These are phyloP conservation scores for Climacium dendroides DNA, from an alignment of 225 moss, liverwort and hornwort species.

Conservation along the genomic window DNA sequence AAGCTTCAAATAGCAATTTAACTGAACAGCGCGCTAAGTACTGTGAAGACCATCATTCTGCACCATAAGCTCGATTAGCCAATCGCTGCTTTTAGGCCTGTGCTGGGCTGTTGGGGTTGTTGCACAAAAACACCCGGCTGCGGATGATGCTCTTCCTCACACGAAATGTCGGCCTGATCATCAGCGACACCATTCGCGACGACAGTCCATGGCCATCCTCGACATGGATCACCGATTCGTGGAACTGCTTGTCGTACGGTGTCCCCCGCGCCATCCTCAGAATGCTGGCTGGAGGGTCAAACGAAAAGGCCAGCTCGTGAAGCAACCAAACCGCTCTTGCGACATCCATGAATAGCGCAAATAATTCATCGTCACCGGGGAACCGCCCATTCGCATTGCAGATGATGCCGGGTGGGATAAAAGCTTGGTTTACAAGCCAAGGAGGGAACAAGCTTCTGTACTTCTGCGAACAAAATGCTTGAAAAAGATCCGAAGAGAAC, in stretches of 20 bases:
- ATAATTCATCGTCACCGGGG: neutral
- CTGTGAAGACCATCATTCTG: neutral
- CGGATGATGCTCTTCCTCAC: neutral
- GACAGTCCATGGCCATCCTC: neutral
- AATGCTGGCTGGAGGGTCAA: conserved; percentile 6
- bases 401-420: too few species aligned
- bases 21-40: neutral
- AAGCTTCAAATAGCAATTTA: too few species aligned
- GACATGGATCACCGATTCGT: neutral
- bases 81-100: neutral
- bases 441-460: neutral
- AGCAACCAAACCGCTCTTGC: neutral
- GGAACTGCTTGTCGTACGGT: neutral
- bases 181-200: neutral
- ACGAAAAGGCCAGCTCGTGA: neutral
- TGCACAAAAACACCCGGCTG: neutral
- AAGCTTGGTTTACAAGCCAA: neutral
- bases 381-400: neutral
- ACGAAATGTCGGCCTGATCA: neutral
- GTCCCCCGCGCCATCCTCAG: neutral
- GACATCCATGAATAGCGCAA: neutral
- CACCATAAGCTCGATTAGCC: neutral
- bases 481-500: neutral
- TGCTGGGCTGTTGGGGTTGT: neutral
- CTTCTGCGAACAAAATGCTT: neutral